Percentiles rank a stretch among this genome's conserved stretches.
These are phyloP conservation scores for Claviceps maximensis DNA, from an alignment of 2,329 filamentous ascomycete genomes.

Conservation along the genomic window DNA sequence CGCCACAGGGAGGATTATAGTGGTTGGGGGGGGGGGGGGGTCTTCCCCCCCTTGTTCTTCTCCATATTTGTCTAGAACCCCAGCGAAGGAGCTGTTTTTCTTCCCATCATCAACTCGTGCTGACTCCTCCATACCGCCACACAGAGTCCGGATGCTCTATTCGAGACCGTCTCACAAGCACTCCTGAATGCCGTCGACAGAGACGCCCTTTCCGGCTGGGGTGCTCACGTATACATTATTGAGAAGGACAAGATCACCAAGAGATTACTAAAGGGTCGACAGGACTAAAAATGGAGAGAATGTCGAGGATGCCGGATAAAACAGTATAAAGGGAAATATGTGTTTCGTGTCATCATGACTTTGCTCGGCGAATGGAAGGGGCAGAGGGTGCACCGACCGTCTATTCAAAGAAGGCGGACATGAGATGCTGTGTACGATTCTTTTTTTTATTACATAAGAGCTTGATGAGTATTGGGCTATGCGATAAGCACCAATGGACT, in stretches of 20 bases:
- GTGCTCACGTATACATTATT: conserved; percentile 97
- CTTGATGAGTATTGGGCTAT: conserved; percentile 5
- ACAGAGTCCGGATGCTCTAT: conserved; percentile 81
- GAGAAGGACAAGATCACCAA: conserved; percentile 99
- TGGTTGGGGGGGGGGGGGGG: no score
- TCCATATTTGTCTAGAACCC: no score
- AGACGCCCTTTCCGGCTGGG: conserved; percentile 95
- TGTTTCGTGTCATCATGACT: background rate
- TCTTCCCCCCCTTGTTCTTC: no score
- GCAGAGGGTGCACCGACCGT: background rate
- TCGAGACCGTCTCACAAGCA: conserved; percentile 95
- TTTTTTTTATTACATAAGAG: conserved; percentile 1
- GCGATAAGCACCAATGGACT: no score
- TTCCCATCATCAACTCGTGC: background rate
- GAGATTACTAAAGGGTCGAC: conserved; percentile 92
- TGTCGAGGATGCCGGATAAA: background rate
- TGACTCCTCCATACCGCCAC: background rate
- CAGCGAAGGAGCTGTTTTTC: no score
- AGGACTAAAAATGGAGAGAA: conserved; percentile 49
- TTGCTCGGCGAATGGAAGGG: background rate
- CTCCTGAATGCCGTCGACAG: conserved; percentile 91
- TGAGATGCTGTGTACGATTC: conserved; percentile 5
- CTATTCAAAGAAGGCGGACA: background rate
- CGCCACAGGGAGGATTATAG: no score
- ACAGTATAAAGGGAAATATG: conserved; percentile 1